phyloP scores from a whole-genome alignment of 1,139 yeast species.

The Ogataea hybrid region DNA sequence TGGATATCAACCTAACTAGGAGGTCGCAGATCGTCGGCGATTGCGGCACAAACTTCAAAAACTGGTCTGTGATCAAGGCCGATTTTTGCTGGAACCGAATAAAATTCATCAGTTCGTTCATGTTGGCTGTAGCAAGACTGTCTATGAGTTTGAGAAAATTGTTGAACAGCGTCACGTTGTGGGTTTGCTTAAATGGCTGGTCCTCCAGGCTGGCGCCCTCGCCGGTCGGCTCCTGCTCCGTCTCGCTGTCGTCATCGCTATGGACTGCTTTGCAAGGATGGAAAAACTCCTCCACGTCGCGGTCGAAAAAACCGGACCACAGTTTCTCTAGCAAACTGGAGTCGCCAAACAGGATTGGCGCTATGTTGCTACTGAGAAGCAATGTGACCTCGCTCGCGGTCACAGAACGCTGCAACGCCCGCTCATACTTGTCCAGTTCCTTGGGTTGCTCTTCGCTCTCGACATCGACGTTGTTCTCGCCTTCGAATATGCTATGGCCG shows the following conservation, averaged over 20 bases:
- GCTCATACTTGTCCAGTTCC: slow-evolving; percentile 12
- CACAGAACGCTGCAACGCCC: slow-evolving; percentile 19
- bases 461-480: slow-evolving; percentile 19
- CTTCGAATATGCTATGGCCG: slow-evolving; percentile 22
- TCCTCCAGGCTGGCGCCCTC: slow-evolving; percentile 29
- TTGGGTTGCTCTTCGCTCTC: slow-evolving; percentile 15
- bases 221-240: slow-evolving; percentile 14
- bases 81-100: slow-evolving; percentile 39
- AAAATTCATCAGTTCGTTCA: slow-evolving; percentile 72
- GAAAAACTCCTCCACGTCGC: slow-evolving; percentile 25
- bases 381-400: slow-evolving; percentile 17
- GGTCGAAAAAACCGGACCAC: slow-evolving; percentile 33
- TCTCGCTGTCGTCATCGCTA: slow-evolving; percentile 16
- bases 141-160: slow-evolving; percentile 92
- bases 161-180: slow-evolving; percentile 75
- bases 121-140: slow-evolving; percentile 81
- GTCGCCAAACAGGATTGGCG: slow-evolving; percentile 20
- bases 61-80: slow-evolving; percentile 61
- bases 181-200: slow-evolving; percentile 59
- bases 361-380: slow-evolving; percentile 10
- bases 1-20: slow-evolving; percentile 65
- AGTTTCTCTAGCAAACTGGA: slow-evolving; percentile 24
- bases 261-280: slow-evolving; percentile 9
- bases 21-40: slow-evolving; percentile 84
- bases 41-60: slow-evolving; percentile 63